Evolutionary conservation across 2,329 filamentous ascomycete species (phyloP).

Genomic region (Myriosclerotinia duriaeana): DNA sequence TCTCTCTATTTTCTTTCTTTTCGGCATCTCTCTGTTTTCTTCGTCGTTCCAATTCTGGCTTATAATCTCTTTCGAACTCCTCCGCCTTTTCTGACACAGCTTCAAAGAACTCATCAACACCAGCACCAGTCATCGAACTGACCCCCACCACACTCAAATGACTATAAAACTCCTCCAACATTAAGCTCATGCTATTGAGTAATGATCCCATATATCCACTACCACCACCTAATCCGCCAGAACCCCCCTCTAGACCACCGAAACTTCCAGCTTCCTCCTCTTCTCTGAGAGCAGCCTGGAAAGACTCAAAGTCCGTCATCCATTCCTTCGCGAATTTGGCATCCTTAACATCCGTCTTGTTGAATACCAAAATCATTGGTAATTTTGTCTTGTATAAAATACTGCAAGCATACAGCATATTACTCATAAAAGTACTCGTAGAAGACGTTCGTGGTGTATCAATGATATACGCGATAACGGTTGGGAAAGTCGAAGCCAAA

Average conservation of each 20-base stretch:
- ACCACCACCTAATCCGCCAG: slow-evolving; percentile 61
- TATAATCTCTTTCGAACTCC: slow-evolving; percentile 89
- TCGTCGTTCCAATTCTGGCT: slow-evolving; percentile 82
- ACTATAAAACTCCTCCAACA: slow-evolving; percentile 96
- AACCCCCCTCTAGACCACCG: slow-evolving; percentile 66
- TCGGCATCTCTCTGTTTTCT: slow-evolving; percentile 72
- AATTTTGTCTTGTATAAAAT: slow-evolving; percentile 99
- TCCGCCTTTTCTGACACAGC: slow-evolving; percentile 82
- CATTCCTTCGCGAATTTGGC: slow-evolving; percentile 92
- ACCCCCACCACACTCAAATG: slow-evolving; percentile 92
- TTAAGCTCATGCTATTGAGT: slow-evolving; percentile 95
- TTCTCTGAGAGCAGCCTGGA: slow-evolving; percentile 77
- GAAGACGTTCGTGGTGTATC: slow-evolving; percentile 92
- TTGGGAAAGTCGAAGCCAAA: slow-evolving; percentile 90
- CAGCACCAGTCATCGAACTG: slow-evolving; percentile 86
- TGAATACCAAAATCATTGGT: slow-evolving; percentile 98
- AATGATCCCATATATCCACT: slow-evolving; percentile 96
- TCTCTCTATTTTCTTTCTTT: slow-evolving; percentile 69
- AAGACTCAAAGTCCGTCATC: slow-evolving; percentile 99
- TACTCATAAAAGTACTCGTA: slow-evolving; percentile 98
- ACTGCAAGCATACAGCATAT: slow-evolving; percentile 98
- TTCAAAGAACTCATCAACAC: slow-evolving; percentile 89
- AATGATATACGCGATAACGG: slow-evolving; percentile 95
- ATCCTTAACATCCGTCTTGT: slow-evolving; percentile 96
- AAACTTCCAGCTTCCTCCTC: slow-evolving; percentile 80